Evolutionary conservation across 805 yeast species (phyloP).

Genomic region (Saccharomycopsis oosterbeekiorum): DNA sequence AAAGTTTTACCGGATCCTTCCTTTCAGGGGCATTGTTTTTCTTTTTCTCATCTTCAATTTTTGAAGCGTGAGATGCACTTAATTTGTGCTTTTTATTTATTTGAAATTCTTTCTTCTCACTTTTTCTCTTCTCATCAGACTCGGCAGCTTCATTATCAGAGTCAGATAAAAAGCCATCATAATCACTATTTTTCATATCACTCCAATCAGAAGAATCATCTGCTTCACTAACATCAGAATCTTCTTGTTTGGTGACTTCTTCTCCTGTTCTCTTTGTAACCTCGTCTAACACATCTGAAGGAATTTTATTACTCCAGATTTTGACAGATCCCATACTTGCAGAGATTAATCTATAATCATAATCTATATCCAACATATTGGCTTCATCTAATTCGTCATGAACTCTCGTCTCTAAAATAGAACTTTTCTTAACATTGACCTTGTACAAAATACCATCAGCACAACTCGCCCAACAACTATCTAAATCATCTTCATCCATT

Average conservation of each 20-base stretch:
- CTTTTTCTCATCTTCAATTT: conserved; percentile 14
- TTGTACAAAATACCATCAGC: conserved; percentile 66
- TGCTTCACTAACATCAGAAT: conserved; percentile 8
- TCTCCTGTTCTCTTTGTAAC: conserved; percentile 22
- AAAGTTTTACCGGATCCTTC: conserved; percentile 7
- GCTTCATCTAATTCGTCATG: conserved; percentile 73
- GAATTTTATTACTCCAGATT: conserved; percentile 49
- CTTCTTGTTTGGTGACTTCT: conserved; percentile 18
- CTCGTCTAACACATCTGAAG: conserved; percentile 13
- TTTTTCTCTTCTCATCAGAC: conserved; percentile 95
- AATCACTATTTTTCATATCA: conserved; percentile 5
- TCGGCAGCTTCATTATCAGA: not conserved
- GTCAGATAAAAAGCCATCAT: conserved; percentile 2
- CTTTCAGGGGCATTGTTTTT: conserved; percentile 6
- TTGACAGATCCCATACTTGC: conserved; percentile 78
- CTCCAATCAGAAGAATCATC: conserved; percentile 8
- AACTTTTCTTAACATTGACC: conserved; percentile 55
- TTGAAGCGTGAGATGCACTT: conserved; percentile 17
- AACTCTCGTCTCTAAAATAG: conserved; percentile 50
- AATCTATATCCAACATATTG: conserved; percentile 65
- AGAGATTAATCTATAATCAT: conserved; percentile 65
- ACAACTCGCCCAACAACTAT: conserved; percentile 67
- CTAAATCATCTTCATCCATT: conserved; percentile 31
- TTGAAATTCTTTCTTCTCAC: conserved; percentile 84
- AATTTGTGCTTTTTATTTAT: conserved; percentile 27